Conservation (phyloP, 148 eudicot genomes). For the Chenopodium album region DNA sequence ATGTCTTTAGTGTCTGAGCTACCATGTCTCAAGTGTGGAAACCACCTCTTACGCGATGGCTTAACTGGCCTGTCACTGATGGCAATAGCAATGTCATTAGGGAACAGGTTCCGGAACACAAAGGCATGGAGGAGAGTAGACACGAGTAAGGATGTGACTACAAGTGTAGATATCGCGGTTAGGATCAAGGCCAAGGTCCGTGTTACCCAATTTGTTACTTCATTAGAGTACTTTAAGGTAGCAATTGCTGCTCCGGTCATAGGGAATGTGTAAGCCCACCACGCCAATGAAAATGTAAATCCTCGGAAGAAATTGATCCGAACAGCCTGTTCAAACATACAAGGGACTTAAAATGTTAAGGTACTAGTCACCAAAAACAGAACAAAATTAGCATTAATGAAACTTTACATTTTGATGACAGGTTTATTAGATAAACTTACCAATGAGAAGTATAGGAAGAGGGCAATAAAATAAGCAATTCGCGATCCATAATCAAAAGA, state of each 20-base stretch:
- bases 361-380: not conserved
- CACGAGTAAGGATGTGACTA: constrained; percentile 50
- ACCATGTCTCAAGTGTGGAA: constrained; percentile 43
- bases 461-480: constrained; percentile 72
- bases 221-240: constrained; percentile 64
- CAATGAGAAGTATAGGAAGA: constrained; percentile 90
- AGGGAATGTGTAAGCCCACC: constrained; percentile 99
- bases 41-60: constrained; percentile 46
- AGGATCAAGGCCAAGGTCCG: constrained; percentile 44
- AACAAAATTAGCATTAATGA: not conserved
- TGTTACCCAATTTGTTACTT: constrained; percentile 50
- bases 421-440: constrained; percentile 37
- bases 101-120: constrained; percentile 66
- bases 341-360: not conserved
- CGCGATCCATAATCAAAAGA: constrained; percentile 67
- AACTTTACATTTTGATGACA: not conserved
- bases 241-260: constrained; percentile 92
- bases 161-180: constrained; percentile 45
- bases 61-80: constrained; percentile 67
- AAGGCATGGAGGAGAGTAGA: constrained; percentile 72
- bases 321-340: constrained; percentile 57
- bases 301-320: constrained; percentile 96
- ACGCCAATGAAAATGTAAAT: constrained; percentile 86
- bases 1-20: constrained; percentile 46
- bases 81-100: constrained; percentile 86